phyloP scores from a whole-genome alignment of 1,284 basidiomycete species.

The Erythrobasidium hasegawianum region DNA sequence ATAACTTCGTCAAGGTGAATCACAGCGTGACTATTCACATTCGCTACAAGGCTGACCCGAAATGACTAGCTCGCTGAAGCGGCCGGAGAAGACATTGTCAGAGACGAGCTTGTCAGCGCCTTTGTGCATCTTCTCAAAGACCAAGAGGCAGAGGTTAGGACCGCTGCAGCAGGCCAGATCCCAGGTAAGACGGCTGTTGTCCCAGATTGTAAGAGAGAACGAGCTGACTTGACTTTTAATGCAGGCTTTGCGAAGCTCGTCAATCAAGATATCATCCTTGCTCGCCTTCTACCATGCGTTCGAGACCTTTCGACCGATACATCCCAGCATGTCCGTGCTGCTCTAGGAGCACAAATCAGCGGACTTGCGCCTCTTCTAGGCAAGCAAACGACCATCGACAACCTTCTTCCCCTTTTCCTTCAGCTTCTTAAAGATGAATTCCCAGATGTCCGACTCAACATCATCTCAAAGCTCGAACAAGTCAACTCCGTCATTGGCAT shows the following conservation, averaged over 20 bases:
- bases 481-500: conserved; percentile 98
- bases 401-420: conserved; percentile 90
- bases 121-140: conserved; percentile 95
- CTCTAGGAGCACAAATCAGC: conserved; percentile 92
- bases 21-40: neutral
- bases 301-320: conserved; percentile 88
- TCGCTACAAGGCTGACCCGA: neutral
- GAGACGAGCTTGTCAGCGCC: conserved; percentile 89
- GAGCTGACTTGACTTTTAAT: neutral
- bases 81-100: conserved; percentile 82
- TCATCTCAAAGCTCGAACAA: conserved; percentile 97
- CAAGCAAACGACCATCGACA: conserved; percentile 91
- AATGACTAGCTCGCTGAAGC: conserved; percentile 73
- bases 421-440: conserved; percentile 98
- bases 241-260: conserved; percentile 93
- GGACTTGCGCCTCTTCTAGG: conserved; percentile 95
- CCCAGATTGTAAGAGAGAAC: neutral
- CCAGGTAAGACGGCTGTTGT: conserved; percentile 63
- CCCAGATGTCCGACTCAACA: conserved; percentile 94
- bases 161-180: conserved; percentile 91
- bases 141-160: conserved; percentile 97
- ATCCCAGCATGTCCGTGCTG: conserved; percentile 95
- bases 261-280: conserved; percentile 89
- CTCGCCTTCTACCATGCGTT: conserved; percentile 92
- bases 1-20: conserved; percentile 86